These are phyloP conservation scores for barrel medic (Medicago truncatula) DNA, from an alignment of 306 rosid species.

Conservation along the genomic window MtrunA17r5.0-ANR NC_053046.1:40199001-40199500, in stretches of 20 bases:
- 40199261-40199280: neutral
- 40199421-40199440: neutral
- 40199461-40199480: neutral
- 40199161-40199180: too few species aligned
- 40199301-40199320: neutral
- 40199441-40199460: neutral
- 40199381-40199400: neutral
- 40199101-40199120: neutral
- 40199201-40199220: neutral
- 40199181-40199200: too few species aligned
- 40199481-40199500: constrained; percentile 11
- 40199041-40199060: too few species aligned
- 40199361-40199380: neutral
- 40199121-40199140: too few species aligned
- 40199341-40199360: neutral
- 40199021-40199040: too few species aligned
- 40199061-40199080: too few species aligned
- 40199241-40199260: neutral
- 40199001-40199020: too few species aligned
- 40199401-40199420: neutral
- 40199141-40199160: too few species aligned
- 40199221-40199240: neutral
- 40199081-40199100: neutral
- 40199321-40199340: neutral
- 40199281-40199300: neutral